Percentiles rank a stretch among this genome's conserved stretches.
phyloP scores from a whole-genome alignment of 345 rosid species.

The Acer campestre region DNA sequence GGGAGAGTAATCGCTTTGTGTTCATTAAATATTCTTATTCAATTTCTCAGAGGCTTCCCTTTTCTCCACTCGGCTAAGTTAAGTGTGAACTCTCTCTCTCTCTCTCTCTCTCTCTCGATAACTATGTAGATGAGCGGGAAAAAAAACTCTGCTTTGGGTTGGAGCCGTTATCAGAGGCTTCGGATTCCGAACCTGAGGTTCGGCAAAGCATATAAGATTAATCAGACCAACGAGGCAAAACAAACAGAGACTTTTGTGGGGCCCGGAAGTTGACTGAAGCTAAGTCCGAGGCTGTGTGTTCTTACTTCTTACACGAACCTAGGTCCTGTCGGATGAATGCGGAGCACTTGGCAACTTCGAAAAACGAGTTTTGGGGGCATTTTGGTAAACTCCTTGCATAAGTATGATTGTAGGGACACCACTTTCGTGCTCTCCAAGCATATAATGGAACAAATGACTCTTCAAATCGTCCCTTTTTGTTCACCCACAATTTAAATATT shows the following conservation, averaged over 20 bases:
- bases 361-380: slow-evolving; percentile 33
- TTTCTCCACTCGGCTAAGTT: slow-evolving; percentile 45
- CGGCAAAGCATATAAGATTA: too few relatives aligned
- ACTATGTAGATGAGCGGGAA: slow-evolving; percentile 41
- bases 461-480: neutral
- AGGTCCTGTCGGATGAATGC: slow-evolving; percentile 10
- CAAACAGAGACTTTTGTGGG: slow-evolving; percentile 7
- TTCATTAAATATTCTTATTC: neutral
- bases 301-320: slow-evolving; percentile 36
- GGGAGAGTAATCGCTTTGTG: neutral
- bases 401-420: slow-evolving; percentile 13
- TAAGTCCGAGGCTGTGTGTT: slow-evolving; percentile 26
- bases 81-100: slow-evolving; percentile 19
- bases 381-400: slow-evolving; percentile 23
- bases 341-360: slow-evolving; percentile 28
- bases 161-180: slow-evolving; percentile 21
- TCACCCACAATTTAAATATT: neutral
- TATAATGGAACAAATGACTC: neutral
- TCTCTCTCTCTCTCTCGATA: neutral
- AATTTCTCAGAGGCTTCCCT: slow-evolving; percentile 10
- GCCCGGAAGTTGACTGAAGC: slow-evolving; percentile 39
- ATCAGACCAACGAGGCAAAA: too few relatives aligned
- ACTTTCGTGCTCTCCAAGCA: slow-evolving; percentile 58
- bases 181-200: slow-evolving; percentile 26
- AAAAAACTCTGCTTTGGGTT: slow-evolving; percentile 22